Base-by-base conservation (phyloP, 495 filamentous ascomycete genomes). In the Podospora conica region DNA sequence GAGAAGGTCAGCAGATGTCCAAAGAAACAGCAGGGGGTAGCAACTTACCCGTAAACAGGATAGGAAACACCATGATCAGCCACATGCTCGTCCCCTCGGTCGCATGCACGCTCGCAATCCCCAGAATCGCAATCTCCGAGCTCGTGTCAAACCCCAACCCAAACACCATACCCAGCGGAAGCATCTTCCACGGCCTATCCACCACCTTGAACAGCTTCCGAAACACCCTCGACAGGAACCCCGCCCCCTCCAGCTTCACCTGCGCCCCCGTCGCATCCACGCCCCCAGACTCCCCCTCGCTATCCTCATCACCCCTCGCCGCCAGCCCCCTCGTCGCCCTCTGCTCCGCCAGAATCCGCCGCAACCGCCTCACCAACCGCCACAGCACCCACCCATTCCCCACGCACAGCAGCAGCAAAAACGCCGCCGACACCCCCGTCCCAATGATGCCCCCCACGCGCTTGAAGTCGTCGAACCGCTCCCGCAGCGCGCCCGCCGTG, bases 131-230 rank as follows among this genome's bases (percentile, higher is more conserved):
- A 71, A 98, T 90, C 76, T 98, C 95, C 20, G 90, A 94, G 33
- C 91, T 96, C 0, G 95, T 97, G 76, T 98, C 95, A 75, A 98
- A 98, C 1, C 95, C 95, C 10, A 97, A 81, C 18, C 95, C 95
- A 76, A 98, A 98, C 22, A 97, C 74, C 3, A 96, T 81, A 5
- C 94, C 94, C 4, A 98, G 79, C 6, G 92, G 92, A 74, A 96
- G 89, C 94, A 97, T 98, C 77, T 98, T 98, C 95, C 95, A 98
- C 1, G 93, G 91, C 73, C 89, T 79, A 74, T 98, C 91, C 73
- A 98, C 88, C 22, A 96, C 74, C 65, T 85, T 87, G 79, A 97
- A 96, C 76, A 93, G 79, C 61, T 81, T 87, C 68, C 89, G 86
- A 58, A 97, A 86, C 10, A 96, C 68, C 3, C 77, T 78, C 61